Evolutionary conservation across 805 yeast genomes (phyloP).

Genomic region (Yamadazyma laniorum): DNA sequence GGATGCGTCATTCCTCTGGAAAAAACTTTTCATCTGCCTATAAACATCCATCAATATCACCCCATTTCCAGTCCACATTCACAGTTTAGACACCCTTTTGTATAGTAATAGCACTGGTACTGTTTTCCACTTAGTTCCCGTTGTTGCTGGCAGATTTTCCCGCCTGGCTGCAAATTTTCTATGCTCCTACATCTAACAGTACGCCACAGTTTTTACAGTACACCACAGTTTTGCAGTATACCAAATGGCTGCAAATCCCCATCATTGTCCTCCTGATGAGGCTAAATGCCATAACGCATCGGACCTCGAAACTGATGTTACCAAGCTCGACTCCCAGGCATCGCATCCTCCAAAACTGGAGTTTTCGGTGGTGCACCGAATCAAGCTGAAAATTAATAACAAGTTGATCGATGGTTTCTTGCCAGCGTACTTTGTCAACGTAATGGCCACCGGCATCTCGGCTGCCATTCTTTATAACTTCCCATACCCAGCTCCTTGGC

Average conservation of each 20-base stretch:
- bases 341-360: not conserved
- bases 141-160: too few species aligned
- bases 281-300: too few species aligned
- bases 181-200: not conserved
- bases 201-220: not conserved
- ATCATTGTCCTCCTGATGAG: too few species aligned
- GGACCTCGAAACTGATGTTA: not conserved
- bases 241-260: not conserved
- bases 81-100: too few species aligned
- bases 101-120: too few species aligned
- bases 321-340: not conserved
- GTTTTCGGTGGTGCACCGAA: not conserved
- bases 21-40: not conserved
- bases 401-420: constrained; percentile 23
- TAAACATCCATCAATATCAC: not conserved
- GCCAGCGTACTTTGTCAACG: constrained; percentile 65
- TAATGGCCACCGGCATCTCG: constrained; percentile 87
- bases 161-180: not conserved
- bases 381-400: not conserved
- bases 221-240: not conserved
- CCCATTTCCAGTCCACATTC: too few species aligned
- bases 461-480: constrained; percentile 59
- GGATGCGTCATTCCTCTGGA: not conserved
- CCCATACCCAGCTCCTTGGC: constrained; percentile 65
- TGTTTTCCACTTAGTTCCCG: too few species aligned